phyloP scores from a whole-genome alignment of 2,329 filamentous ascomycete genomes.

The Dothistroma septosporum region DNA sequence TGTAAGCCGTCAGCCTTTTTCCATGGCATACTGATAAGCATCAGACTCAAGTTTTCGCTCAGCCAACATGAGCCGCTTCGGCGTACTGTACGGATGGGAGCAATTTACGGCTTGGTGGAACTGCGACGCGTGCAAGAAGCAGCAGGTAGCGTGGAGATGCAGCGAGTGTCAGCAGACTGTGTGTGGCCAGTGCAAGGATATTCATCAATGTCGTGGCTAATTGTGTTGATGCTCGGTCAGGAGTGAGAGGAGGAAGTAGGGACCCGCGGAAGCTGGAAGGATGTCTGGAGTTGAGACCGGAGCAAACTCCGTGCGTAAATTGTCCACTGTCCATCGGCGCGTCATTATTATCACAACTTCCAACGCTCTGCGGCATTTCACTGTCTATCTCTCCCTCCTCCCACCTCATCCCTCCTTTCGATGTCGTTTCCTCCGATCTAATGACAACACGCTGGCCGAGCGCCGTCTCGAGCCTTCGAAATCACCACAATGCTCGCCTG shows the following conservation, averaged over 20 bases:
- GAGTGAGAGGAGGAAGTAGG: too few relatives aligned
- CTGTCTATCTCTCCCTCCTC: background rate
- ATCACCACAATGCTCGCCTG: constrained; percentile 12
- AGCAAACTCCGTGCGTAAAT: background rate
- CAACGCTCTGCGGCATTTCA: background rate
- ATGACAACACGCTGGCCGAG: constrained; percentile 36
- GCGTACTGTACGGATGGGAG: background rate
- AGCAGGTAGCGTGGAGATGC: background rate
- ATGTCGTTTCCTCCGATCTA: constrained; percentile 22
- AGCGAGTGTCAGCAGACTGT: background rate
- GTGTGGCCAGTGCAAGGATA: background rate
- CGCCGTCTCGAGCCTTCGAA: constrained; percentile 27
- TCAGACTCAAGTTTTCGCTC: background rate
- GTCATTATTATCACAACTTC: background rate
- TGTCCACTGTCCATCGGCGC: background rate
- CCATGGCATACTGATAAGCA: background rate
- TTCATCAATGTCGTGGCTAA: background rate
- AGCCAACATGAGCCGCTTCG: background rate
- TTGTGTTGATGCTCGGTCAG: background rate
- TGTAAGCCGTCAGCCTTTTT: too few relatives aligned
- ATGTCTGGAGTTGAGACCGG: background rate
- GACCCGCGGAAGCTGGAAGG: background rate
- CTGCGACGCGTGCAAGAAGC: background rate
- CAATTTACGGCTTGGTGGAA: background rate
- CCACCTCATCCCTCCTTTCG: background rate